Evolutionary conservation across 2,329 filamentous ascomycete genomes (phyloP), one percentile per base, ranked within the genome.

Genomic region (Cadophora sp.): DNA sequence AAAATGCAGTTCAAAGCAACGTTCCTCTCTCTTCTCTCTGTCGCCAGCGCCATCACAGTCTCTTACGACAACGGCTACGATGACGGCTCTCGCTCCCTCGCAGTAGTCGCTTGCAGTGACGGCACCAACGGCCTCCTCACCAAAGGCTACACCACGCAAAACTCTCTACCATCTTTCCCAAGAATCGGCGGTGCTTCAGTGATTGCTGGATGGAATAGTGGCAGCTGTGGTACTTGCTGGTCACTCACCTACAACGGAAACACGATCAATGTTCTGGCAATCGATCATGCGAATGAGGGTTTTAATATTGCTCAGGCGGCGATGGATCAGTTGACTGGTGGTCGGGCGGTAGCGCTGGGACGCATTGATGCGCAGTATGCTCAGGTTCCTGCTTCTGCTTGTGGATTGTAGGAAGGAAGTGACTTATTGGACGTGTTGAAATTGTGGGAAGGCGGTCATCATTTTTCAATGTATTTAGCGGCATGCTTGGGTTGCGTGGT

Each of bases 51-150:
- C 29, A 77, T 81, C 62, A 79, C 76, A 79, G 91, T 94, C 76
- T 90, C 89, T 72, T 95, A 90, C 80, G 92, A 94, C 80, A 80
- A 81, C 24, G 88, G 85, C 76, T 96, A 92, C 81, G 92, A 94
- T 76, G 81, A 90, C 71, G 78, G 77, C 56, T 72, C 73, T 68
- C 85, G 88, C 67, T 82, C 86, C 55, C 78, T 94, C 65, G 83
- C 80, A 40, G 78, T 76, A 5, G 84, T 93, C 55, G 78, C 89
- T 69, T 93, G 91, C 85, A 91, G 87, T 37, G 87, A 92, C 76
- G 91, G 91, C 65, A 58, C 70, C 69, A 90, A 92, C 79, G 91
- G 91, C 67, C 84, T 93, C 70, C 86, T 87, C 71, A 88, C 85
- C 74, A 85, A 83, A 48, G 73, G 73, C 37, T 76, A 86, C 86